A percentile compares a stretch with the other conserved stretches of the same genome.
Conservation (phyloP, 345 rosid genomes). For the Brassica cretica region DNA sequence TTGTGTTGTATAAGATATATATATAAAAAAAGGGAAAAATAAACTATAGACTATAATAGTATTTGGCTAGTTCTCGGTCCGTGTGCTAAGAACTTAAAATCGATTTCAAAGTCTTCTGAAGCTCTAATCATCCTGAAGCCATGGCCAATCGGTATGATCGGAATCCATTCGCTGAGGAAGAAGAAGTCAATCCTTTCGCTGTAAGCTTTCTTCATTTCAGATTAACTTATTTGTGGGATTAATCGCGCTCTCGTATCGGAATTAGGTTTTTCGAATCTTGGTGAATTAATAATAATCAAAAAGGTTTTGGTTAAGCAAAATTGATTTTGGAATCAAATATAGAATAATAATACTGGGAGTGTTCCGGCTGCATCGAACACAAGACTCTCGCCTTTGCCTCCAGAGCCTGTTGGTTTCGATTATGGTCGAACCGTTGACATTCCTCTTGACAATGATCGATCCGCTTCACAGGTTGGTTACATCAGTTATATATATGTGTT, state of each 20-base stretch:
- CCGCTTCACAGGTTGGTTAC: slow-evolving; percentile 41
- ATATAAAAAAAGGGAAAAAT: neutral
- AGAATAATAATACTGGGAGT: slow-evolving; percentile 51
- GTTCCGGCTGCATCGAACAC: slow-evolving; percentile 73
- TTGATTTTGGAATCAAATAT: too few relatives aligned
- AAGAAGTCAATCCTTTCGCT: slow-evolving; percentile 91
- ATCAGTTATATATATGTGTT: too few relatives aligned
- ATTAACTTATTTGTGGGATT: neutral
- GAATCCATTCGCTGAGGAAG: slow-evolving; percentile 73
- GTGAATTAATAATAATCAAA: neutral
- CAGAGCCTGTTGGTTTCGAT: slow-evolving; percentile 75
- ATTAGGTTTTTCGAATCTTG: neutral
- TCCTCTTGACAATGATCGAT: slow-evolving; percentile 69
- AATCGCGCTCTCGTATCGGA: slow-evolving; percentile 6
- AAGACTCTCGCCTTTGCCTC: slow-evolving; percentile 97
- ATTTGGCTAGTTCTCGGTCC: slow-evolving; percentile 16
- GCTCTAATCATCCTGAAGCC: slow-evolving; percentile 4
- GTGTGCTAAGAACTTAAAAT: slow-evolving; percentile 30
- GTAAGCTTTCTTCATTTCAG: slow-evolving; percentile 48
- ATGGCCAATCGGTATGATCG: slow-evolving; percentile 42
- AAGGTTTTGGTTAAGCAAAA: too few relatives aligned
- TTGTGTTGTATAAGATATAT: neutral
- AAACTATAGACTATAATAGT: neutral
- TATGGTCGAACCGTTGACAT: slow-evolving; percentile 81
- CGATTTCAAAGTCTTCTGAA: slow-evolving; percentile 20